Evolutionary conservation across 768 basidiomycete genomes (phyloP).

Genomic region (Rhodotorula graminis): DNA sequence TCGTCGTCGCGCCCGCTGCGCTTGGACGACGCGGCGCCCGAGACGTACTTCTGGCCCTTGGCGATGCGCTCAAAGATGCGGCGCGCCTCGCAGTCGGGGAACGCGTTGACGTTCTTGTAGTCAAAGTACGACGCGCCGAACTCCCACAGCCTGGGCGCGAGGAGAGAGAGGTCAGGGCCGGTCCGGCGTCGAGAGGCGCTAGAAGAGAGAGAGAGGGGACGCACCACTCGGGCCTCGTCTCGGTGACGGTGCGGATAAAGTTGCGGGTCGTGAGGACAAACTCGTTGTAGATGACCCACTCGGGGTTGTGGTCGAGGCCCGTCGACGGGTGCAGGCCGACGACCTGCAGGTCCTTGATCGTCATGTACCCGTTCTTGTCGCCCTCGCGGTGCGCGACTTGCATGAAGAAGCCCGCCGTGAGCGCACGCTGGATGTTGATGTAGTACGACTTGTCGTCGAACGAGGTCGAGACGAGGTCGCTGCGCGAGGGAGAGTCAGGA

Average conservation of each 20-base stretch:
- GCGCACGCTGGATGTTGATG: slow-evolving; percentile 68
- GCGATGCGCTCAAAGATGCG: slow-evolving; percentile 20
- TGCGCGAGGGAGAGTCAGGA: background rate
- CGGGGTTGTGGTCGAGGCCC: slow-evolving; percentile 73
- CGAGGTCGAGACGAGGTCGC: slow-evolving; percentile 61
- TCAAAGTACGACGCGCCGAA: slow-evolving; percentile 67
- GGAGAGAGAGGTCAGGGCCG: slow-evolving; percentile 3
- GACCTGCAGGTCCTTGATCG: slow-evolving; percentile 89
- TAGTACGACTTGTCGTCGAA: slow-evolving; percentile 67
- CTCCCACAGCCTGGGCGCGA: slow-evolving; percentile 59
- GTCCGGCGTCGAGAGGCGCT: background rate
- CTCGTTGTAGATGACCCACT: slow-evolving; percentile 42
- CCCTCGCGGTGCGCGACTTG: slow-evolving; percentile 93
- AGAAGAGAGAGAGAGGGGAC: slow-evolving; percentile 34
- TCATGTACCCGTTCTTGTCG: slow-evolving; percentile 71
- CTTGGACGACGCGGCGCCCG: slow-evolving; percentile 18
- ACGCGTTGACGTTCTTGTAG: slow-evolving; percentile 48
- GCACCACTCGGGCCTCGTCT: slow-evolving; percentile 80
- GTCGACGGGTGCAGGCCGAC: slow-evolving; percentile 80
- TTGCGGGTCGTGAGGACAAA: slow-evolving; percentile 40
- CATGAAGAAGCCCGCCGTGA: slow-evolving; percentile 96
- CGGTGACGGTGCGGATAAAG: slow-evolving; percentile 87
- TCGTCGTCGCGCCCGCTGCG: slow-evolving; percentile 12
- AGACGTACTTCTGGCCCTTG: slow-evolving; percentile 6
- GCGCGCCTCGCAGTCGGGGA: slow-evolving; percentile 59